A percentile compares a stretch with the other conserved stretches of the same genome.
phyloP scores from a whole-genome alignment of 2,329 filamentous ascomycete species.

The Trichocomaceae sp. region DNA sequence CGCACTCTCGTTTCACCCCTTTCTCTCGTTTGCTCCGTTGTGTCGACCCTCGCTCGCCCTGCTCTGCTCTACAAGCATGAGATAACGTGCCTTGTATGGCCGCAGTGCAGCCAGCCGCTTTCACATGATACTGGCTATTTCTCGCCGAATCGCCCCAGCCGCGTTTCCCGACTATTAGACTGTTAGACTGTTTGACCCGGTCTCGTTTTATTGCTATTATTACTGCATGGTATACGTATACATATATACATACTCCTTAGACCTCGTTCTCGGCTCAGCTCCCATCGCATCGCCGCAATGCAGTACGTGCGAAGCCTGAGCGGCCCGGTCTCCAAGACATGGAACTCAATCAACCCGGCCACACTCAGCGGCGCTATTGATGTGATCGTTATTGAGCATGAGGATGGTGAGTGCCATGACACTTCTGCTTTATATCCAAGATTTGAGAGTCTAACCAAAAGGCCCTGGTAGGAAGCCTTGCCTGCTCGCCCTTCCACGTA shows the following conservation, averaged over 20 bases:
- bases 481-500: slow-evolving; percentile 96
- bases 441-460: slow-evolving; percentile 6
- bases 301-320: slow-evolving; percentile 96
- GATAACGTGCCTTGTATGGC: neutral
- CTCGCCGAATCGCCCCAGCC: slow-evolving; percentile 12
- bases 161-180: slow-evolving; percentile 1
- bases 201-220: neutral
- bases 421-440: neutral
- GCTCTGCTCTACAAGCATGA: neutral
- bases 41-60: neutral
- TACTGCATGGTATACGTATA: slow-evolving; percentile 4
- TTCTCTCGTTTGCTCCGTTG: neutral
- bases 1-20: neutral
- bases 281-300: slow-evolving; percentile 51
- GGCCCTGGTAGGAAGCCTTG: slow-evolving; percentile 51
- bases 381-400: slow-evolving; percentile 95
- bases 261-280: too few relatives aligned
- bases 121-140: slow-evolving; percentile 9
- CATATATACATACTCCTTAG: neutral
- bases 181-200: neutral
- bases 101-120: slow-evolving; percentile 3
- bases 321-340: slow-evolving; percentile 93
- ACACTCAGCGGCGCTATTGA: slow-evolving; percentile 97
- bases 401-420: slow-evolving; percentile 64
- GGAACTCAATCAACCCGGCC: slow-evolving; percentile 98